These are phyloP conservation scores for Solanum hybrid DNA, from an alignment of 305 asterid species.

Conservation along the genomic window DNA sequence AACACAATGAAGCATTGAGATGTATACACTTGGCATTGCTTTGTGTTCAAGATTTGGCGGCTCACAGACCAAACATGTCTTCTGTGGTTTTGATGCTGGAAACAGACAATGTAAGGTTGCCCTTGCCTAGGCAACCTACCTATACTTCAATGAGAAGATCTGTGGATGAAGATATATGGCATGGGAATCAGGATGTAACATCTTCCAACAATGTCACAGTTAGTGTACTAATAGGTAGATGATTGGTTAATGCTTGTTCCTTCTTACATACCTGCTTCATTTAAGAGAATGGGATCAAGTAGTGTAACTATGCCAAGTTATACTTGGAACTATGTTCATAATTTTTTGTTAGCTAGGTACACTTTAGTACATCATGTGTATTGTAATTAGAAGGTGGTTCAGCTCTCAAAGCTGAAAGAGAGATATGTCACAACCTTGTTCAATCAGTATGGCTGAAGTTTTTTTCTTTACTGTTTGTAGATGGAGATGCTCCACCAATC, in stretches of 20 bases:
- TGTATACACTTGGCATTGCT: slow-evolving; percentile 73
- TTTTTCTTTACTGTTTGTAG: neutral
- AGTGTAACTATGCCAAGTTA: neutral
- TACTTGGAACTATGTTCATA: neutral
- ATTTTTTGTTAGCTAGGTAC: neutral
- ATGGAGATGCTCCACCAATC: neutral
- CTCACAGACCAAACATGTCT: slow-evolving; percentile 61
- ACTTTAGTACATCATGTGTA: neutral
- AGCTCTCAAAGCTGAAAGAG: neutral
- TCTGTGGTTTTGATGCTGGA: slow-evolving; percentile 69
- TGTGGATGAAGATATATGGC: slow-evolving; percentile 31
- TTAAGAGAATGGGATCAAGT: neutral
- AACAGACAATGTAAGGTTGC: slow-evolving; percentile 40
- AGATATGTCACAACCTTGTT: neutral
- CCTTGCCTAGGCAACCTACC: slow-evolving; percentile 58
- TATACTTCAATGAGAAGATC: slow-evolving; percentile 47
- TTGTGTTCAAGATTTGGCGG: slow-evolving; percentile 66
- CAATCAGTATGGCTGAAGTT: neutral
- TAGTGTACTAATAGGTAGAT: slow-evolving; percentile 52
- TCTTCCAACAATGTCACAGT: slow-evolving; percentile 52
- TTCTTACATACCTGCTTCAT: neutral
- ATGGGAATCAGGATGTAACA: slow-evolving; percentile 28
- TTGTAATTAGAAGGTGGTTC: neutral
- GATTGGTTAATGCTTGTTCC: neutral
- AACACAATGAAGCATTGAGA: slow-evolving; percentile 37